Conservation (phyloP, 2,329 filamentous ascomycete genomes). For the Colletotrichum sp. region DNA sequence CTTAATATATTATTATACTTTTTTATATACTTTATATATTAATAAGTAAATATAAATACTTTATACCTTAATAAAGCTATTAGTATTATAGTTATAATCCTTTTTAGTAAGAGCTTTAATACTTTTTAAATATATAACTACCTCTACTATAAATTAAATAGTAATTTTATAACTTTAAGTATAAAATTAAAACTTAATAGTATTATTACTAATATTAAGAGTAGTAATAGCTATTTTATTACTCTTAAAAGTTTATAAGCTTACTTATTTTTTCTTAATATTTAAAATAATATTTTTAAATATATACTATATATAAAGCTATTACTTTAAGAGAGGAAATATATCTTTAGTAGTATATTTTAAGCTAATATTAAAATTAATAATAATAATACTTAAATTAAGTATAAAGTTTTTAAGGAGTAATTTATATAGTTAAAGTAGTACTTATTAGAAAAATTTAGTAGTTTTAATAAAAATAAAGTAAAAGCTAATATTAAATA, state of each 20-base stretch:
- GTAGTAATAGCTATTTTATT: neutral
- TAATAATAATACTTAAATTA: neutral
- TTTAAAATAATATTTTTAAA: neutral
- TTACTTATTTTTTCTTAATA: neutral
- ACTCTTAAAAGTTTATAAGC: too few species aligned
- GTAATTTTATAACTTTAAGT: neutral
- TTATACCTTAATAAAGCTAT: too few species aligned
- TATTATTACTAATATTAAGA: neutral
- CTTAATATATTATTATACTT: too few species aligned
- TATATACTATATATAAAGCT: neutral
- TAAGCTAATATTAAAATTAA: neutral
- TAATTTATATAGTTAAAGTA: neutral
- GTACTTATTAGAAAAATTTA: neutral
- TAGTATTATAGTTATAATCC: too few species aligned
- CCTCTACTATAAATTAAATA: too few species aligned
- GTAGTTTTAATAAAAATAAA: too few species aligned
- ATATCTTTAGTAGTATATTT: neutral
- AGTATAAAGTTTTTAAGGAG: neutral
- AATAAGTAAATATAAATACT: too few species aligned
- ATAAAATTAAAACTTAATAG: neutral
- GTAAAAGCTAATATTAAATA: too few species aligned
- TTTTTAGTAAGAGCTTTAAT: fast-evolving
- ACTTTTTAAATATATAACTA: too few species aligned
- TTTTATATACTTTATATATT: too few species aligned
- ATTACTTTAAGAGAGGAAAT: neutral